phyloP scores from a whole-genome alignment of 2,329 filamentous ascomycete genomes.

The Hymenoscyphus linearis region DNA sequence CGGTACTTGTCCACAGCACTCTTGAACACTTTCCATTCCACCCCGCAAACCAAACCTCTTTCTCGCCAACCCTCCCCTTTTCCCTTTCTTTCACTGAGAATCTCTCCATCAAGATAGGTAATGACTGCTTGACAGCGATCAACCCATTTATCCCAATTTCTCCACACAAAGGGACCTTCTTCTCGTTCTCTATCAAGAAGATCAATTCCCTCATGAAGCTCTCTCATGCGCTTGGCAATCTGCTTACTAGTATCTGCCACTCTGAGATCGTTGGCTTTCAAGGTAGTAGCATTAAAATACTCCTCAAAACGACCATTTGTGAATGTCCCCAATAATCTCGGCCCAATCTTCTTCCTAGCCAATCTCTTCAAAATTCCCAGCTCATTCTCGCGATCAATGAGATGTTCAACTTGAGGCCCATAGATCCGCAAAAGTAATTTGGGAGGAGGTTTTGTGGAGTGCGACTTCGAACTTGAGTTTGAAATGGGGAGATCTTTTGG shows the following conservation, averaged over 20 bases:
- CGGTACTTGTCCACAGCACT: conserved; percentile 73
- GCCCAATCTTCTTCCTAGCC: conserved; percentile 88
- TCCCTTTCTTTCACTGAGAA: conserved; percentile 37
- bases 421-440: conserved; percentile 90
- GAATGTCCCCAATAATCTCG: conserved; percentile 85
- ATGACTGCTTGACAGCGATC: conserved; percentile 51
- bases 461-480: conserved; percentile 34
- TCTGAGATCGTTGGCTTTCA: conserved; percentile 72
- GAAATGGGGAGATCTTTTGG: conserved; percentile 53
- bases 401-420: conserved; percentile 87
- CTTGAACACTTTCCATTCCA: conserved; percentile 75
- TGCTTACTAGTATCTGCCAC: conserved; percentile 79
- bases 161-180: conserved; percentile 77
- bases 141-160: conserved; percentile 76
- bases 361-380: conserved; percentile 79
- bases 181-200: conserved; percentile 72
- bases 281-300: conserved; percentile 77
- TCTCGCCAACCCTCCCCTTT: conserved; percentile 54
- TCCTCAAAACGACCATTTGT: conserved; percentile 94
- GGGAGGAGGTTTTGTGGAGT: conserved; percentile 29
- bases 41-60: conserved; percentile 73
- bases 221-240: conserved; percentile 96
- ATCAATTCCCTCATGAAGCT: conserved; percentile 90
- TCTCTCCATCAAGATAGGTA: conserved; percentile 50
- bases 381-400: conserved; percentile 91